phyloP scores from a whole-genome alignment of 75 land plant genomes.

The Sequoiadendron giganteum region DNA sequence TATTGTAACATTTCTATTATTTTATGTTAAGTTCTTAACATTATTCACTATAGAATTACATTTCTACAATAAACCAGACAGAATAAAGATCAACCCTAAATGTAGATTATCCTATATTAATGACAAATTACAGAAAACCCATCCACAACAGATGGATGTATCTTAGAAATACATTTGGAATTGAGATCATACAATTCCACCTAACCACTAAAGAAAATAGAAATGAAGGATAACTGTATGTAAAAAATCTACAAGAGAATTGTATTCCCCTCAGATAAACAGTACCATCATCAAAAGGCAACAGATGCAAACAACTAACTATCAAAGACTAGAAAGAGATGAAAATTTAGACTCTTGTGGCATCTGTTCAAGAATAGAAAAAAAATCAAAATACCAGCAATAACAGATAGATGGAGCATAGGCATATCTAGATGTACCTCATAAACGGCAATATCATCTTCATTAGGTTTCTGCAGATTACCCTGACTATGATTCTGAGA shows the following conservation, averaged over 20 bases:
- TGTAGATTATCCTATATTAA: background rate
- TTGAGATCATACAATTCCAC: background rate
- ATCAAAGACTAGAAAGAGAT: background rate
- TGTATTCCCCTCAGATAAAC: background rate
- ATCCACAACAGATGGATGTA: background rate
- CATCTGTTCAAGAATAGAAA: background rate
- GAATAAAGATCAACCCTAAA: background rate
- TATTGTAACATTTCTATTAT: too few relatives aligned
- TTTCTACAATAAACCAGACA: background rate
- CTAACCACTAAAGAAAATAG: background rate
- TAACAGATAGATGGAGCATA: background rate
- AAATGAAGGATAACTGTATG: background rate
- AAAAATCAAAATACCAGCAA: background rate
- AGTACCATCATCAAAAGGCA: background rate
- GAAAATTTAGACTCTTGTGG: background rate
- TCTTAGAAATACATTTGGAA: background rate
- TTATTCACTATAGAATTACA: background rate
- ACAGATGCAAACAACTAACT: background rate
- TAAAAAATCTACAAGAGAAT: background rate
- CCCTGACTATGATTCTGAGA: background rate
- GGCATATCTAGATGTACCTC: slow-evolving; percentile 10
- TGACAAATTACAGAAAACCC: background rate
- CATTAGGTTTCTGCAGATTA: slow-evolving; percentile 7
- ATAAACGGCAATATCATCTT: slow-evolving; percentile 7
- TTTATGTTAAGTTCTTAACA: too few relatives aligned